Evolutionary conservation across 352 stramenopile genomes (phyloP), one percentile per base, ranked within the genome.

Genomic region (Pythium brassicae): DNA sequence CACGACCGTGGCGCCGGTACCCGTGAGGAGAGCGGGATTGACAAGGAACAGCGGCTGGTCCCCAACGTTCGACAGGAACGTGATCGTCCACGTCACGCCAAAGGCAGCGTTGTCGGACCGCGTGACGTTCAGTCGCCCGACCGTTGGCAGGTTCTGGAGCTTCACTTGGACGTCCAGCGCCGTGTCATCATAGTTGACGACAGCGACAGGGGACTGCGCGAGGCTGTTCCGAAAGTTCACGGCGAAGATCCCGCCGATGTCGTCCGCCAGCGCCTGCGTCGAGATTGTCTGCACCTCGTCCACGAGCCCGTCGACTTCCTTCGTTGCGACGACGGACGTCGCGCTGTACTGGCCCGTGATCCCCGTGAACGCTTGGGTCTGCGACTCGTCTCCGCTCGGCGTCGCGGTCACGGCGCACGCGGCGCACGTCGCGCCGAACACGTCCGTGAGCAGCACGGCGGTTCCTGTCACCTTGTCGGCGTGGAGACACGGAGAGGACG

Each of bases 121-220:
- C 17, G 74, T 84, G 27, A 93, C 77, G 44, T 87, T 87, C 25
- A 91, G 32, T 4, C 69, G 69, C 2, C 83, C 83, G 25, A 91
- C 63, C 0, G 80, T 83, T 26, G 83, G 66, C 1, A 93, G 25
- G 22, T 69, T 81, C 49, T 93, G 75, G 1, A 93, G 65, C 48
- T 90, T 93, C 6, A 79, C 84, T 40, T 79, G 73, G n/a, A 93
- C 68, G 45, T 93, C 83, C 0, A 54, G 55, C 19, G 78, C 76
- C 9, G 78, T 90, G 44, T 93, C 83, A 43, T 90, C 76, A 55
- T 68, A 77, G 57, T 87, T 86, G 51, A 93, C 72, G 3, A 83
- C 62, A 26, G 68, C 80, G 9, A 72, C 71, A 3, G 51, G 27
- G 0, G 71, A 72, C 47, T 82, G 54, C 1, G 35, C 52, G 42